Evolutionary conservation across 768 basidiomycete genomes (phyloP).

Genomic region (Phaffia australis): DNA sequence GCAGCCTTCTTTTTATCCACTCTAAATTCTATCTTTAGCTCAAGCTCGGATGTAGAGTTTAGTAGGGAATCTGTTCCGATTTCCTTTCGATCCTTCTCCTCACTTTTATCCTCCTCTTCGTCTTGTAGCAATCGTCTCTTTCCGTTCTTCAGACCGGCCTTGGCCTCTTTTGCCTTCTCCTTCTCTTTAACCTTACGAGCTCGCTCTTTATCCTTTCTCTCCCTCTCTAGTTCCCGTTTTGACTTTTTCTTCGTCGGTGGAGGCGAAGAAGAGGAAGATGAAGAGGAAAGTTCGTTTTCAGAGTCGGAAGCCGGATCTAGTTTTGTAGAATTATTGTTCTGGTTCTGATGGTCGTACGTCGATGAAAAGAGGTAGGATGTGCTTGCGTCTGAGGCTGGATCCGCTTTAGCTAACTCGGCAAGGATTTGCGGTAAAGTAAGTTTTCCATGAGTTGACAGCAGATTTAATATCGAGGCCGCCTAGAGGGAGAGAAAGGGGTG

Average conservation of each 20-base stretch:
- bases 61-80: too few relatives aligned
- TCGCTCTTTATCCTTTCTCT: conserved; percentile 10
- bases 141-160: conserved; percentile 26
- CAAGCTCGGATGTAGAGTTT: too few relatives aligned
- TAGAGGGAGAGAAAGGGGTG: conserved; percentile 33
- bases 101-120: conserved; percentile 1
- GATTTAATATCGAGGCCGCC: conserved; percentile 65
- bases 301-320: neutral
- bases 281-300: neutral
- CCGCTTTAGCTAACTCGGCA: conserved; percentile 38
- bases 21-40: too few relatives aligned
- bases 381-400: neutral
- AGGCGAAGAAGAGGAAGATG: too few relatives aligned
- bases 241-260: too few relatives aligned
- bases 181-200: conserved; percentile 4
- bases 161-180: conserved; percentile 4
- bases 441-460: conserved; percentile 75
- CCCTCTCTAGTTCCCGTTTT: conserved; percentile 1
- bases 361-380: neutral
- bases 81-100: too few relatives aligned
- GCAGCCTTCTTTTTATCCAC: conserved; percentile 2
- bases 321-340: conserved; percentile 2
- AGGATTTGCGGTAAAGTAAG: conserved; percentile 61
- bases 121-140: conserved; percentile 14
- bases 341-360: neutral